Evolutionary conservation across 257 asterid genomes (phyloP), one percentile per base, ranked within the genome.

Genomic region (Solanum chaucha): DNA sequence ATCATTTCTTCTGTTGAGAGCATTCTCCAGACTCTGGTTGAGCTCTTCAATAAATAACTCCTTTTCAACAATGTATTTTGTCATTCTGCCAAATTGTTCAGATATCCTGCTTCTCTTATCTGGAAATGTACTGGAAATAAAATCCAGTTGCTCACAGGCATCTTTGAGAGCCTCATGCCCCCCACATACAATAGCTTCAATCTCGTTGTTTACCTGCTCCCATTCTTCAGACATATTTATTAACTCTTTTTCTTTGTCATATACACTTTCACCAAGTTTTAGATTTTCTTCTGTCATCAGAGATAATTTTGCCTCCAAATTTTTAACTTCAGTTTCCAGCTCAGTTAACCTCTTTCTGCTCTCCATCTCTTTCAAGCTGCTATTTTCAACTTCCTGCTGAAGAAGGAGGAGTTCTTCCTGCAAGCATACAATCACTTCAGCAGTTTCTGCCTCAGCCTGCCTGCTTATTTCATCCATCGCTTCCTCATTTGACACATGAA

Each of bases 371-470:
- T 92, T 96, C 81, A 77, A 82, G 91, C 90, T 92, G 87, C 97
- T 91, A 34, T 91, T 92, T 78, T 92, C 92, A 75, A 93, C 95
- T 91, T 95, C 98, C 86, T 93, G 95, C 88, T 94, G 99, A 92
- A 97, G 98, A 82, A 78, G 87, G 81, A 92, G 88, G 72, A 97
- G 99, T 92, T 97, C 99, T 92, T 93, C 98, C 91, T 97, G 99
- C 93, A 97, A 89, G 92, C 98, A 96, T 88, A 97, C 95, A 95
- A 97, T 96, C 87, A 97, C 99, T 91, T 96, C 95, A 15, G 98
- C 99, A 65, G 99, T 96, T 94, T 97, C 99, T 84, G 89, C 98
- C 92, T 97, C 99, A 70, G 95, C 99, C 93, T 97, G 99, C 89
- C 88, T 94, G 44, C 96, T 95, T 65, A 93, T 93, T 91, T 96